phyloP scores from a whole-genome alignment of 768 basidiomycete species.

The Saitozyma sp. region DNA sequence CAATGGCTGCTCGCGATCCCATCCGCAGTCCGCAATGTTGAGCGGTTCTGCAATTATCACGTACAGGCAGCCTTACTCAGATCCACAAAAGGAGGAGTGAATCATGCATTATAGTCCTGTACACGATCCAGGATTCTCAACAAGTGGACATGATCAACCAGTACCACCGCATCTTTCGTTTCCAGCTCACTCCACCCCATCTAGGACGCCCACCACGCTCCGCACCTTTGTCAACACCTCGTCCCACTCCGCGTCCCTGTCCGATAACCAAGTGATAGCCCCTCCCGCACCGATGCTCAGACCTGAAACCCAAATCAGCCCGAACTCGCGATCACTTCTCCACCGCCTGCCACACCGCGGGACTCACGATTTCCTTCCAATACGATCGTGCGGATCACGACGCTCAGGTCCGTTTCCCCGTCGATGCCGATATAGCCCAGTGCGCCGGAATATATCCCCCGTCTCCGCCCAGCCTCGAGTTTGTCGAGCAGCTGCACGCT shows the following conservation, averaged over 20 bases:
- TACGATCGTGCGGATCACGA: conserved; percentile 89
- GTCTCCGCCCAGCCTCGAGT: conserved; percentile 66
- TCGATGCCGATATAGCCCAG: conserved; percentile 90
- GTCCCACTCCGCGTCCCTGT: conserved; percentile 85
- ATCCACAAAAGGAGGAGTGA: too few species aligned
- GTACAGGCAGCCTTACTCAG: too few species aligned
- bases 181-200: neutral
- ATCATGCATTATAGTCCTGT: too few species aligned
- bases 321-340: neutral
- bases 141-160: too few species aligned
- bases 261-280: conserved; percentile 89
- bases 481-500: conserved; percentile 83
- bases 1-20: too few species aligned
- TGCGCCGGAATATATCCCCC: conserved; percentile 82
- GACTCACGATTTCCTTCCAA: conserved; percentile 34
- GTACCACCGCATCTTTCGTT: too few species aligned
- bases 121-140: too few species aligned
- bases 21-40: too few species aligned
- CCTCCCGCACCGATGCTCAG: conserved; percentile 80
- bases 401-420: conserved; percentile 87
- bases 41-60: too few species aligned
- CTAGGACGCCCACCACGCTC: conserved; percentile 41
- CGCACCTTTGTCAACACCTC: conserved; percentile 83
- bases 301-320: conserved; percentile 18
- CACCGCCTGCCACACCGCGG: too few species aligned